Conservation (phyloP, 768 basidiomycete genomes). For the Brasilioporus rufonigricans region DNA sequence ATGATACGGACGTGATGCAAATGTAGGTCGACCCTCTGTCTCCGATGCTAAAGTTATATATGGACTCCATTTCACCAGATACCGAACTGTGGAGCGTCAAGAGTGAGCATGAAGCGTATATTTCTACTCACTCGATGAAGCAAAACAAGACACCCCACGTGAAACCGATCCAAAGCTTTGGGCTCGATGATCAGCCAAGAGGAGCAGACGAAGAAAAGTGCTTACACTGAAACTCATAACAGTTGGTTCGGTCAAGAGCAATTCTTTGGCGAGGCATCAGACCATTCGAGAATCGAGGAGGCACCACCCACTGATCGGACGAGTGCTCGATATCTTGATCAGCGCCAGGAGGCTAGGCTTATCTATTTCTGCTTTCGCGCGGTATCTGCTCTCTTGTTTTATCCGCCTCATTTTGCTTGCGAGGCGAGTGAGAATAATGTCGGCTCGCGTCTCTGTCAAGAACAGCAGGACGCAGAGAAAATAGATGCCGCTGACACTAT, state of each 20-base stretch:
- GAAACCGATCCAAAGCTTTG: constrained; percentile 73
- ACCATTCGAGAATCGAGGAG: background rate
- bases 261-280: constrained; percentile 9
- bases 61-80: constrained; percentile 48
- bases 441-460: constrained; percentile 71
- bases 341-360: constrained; percentile 51
- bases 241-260: constrained; percentile 53
- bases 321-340: constrained; percentile 67
- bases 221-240: constrained; percentile 72
- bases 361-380: constrained; percentile 63
- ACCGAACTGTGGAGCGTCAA: constrained; percentile 43
- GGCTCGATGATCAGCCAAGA: constrained; percentile 3
- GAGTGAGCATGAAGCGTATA: background rate
- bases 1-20: constrained; percentile 47
- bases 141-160: constrained; percentile 76
- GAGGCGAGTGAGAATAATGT: constrained; percentile 64
- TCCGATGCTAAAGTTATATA: constrained; percentile 61
- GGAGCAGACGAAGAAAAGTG: background rate
- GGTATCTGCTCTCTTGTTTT: constrained; percentile 62
- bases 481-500: constrained; percentile 52
- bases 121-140: constrained; percentile 51
- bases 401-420: constrained; percentile 64
- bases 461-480: constrained; percentile 49
- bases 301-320: constrained; percentile 64
- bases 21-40: constrained; percentile 60